These are phyloP conservation scores for Populus hybrid DNA, from an alignment of 441 rosid genomes.

Conservation along the genomic window DNA sequence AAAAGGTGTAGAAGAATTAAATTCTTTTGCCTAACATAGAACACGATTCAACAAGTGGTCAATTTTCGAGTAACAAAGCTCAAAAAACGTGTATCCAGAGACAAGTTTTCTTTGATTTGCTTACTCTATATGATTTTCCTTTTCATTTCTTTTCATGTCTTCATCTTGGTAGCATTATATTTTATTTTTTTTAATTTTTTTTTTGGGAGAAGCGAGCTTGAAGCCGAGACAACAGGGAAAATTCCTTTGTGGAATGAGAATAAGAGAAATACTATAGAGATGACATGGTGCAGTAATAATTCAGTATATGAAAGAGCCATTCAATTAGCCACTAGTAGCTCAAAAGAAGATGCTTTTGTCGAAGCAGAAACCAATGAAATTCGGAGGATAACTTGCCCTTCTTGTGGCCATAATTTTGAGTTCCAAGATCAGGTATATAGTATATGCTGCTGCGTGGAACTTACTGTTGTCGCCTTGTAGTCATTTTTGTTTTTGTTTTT, in stretches of 20 bases:
- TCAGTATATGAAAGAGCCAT: slow-evolving; percentile 44
- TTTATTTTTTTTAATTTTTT: background rate
- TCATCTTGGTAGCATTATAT: background rate
- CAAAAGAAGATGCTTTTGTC: slow-evolving; percentile 13
- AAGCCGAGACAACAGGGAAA: background rate
- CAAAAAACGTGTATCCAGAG: slow-evolving; percentile 19
- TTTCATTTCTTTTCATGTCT: background rate
- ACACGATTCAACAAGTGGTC: slow-evolving; percentile 26
- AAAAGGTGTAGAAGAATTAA: slow-evolving; percentile 30
- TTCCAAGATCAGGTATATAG: slow-evolving; percentile 57
- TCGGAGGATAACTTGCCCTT: slow-evolving; percentile 53
- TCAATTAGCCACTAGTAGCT: slow-evolving; percentile 25
- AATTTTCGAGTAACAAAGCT: background rate
- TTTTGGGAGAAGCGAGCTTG: background rate
- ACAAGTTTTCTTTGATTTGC: background rate
- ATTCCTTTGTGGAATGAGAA: slow-evolving; percentile 26
- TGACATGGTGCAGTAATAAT: slow-evolving; percentile 62
- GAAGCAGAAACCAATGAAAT: slow-evolving; percentile 20
- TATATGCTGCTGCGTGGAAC: background rate
- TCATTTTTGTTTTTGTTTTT: background rate
- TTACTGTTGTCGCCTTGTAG: background rate
- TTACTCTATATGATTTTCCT: background rate
- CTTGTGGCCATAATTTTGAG: slow-evolving; percentile 69
- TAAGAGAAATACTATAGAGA: slow-evolving; percentile 34
- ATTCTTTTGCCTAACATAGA: slow-evolving; percentile 20